These are phyloP conservation scores for Aphanomyces stellatus DNA, from an alignment of 352 stramenopile species.

Conservation along the genomic window DNA sequence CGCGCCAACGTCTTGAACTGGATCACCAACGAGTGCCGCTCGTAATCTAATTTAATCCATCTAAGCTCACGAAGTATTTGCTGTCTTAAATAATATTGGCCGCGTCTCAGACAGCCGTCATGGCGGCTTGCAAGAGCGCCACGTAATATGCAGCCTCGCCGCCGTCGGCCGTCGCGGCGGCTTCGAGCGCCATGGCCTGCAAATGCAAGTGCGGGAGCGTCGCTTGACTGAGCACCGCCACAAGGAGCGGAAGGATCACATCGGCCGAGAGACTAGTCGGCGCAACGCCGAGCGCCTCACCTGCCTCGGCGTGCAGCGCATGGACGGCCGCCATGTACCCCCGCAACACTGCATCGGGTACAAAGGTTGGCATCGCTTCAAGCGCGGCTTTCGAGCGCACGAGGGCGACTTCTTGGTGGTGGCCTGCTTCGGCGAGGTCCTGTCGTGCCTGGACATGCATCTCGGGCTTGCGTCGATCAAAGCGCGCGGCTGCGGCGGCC, in stretches of 20 bases:
- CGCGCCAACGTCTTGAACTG: conserved; percentile 53
- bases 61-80: no score
- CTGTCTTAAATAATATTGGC: no score
- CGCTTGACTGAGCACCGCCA: conserved; percentile 58
- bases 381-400: conserved; percentile 48
- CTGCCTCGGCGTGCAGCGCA: conserved; percentile 56
- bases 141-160: conserved; percentile 78
- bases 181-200: conserved; percentile 63
- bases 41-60: conserved; percentile 4
- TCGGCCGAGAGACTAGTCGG: conserved; percentile 41
- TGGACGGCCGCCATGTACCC: conserved; percentile 58
- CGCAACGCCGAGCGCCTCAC: conserved; percentile 34
- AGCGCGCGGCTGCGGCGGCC: conserved; percentile 2
- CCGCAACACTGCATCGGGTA: conserved; percentile 52
- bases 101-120: no score
- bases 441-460: background rate
- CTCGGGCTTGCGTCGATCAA: conserved; percentile 23
- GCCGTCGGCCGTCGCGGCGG: conserved; percentile 40
- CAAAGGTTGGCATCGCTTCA: conserved; percentile 59
- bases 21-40: conserved; percentile 30
- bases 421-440: background rate
- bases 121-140: conserved; percentile 67
- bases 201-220: conserved; percentile 66
- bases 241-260: conserved; percentile 62
- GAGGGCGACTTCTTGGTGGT: conserved; percentile 29